A percentile compares a stretch with the other conserved stretches of the same genome.
Evolutionary conservation across 768 basidiomycete genomes (phyloP).

Genomic region (Termitomyces sp.): DNA sequence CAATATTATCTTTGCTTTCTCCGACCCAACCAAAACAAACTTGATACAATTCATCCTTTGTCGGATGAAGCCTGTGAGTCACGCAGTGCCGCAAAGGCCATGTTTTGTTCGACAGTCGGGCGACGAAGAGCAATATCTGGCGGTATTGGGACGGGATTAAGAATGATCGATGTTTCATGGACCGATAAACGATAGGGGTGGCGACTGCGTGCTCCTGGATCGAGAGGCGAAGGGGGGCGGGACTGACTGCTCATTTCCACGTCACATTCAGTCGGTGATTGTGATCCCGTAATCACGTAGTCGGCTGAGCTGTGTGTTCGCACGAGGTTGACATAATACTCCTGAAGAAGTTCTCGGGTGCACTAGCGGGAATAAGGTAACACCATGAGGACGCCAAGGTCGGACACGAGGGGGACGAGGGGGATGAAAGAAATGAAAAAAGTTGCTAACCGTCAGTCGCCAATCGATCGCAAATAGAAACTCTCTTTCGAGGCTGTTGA

Average conservation of each 20-base stretch:
- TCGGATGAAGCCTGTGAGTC: constrained; percentile 33
- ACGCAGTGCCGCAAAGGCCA: constrained; percentile 73
- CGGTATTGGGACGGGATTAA: constrained; percentile 33
- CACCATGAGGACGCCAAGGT: constrained; percentile 22
- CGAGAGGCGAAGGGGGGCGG: constrained; percentile 46
- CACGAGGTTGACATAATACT: constrained; percentile 92
- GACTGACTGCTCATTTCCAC: constrained; percentile 53
- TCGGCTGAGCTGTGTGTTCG: constrained; percentile 69
- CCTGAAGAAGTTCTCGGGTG: constrained; percentile 84
- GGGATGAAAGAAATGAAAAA: constrained; percentile 9
- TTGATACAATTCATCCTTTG: constrained; percentile 8
- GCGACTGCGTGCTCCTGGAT: constrained; percentile 10
- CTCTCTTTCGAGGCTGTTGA: constrained; percentile 93
- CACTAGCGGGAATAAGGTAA: constrained; percentile 51
- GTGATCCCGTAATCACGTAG: constrained; percentile 47
- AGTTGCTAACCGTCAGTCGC: constrained; percentile 81
- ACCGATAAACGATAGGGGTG: constrained; percentile 20
- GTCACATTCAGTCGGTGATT: constrained; percentile 46
- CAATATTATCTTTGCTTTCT: not conserved
- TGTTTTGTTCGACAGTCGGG: constrained; percentile 78
- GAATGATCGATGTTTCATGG: constrained; percentile 35
- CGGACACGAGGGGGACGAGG: constrained; percentile 11
- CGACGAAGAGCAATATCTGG: constrained; percentile 41
- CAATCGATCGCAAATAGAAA: constrained; percentile 91
- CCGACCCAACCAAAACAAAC: not conserved